Conservation (phyloP, 2,329 filamentous ascomycete species). For the Calycina marina region DNA sequence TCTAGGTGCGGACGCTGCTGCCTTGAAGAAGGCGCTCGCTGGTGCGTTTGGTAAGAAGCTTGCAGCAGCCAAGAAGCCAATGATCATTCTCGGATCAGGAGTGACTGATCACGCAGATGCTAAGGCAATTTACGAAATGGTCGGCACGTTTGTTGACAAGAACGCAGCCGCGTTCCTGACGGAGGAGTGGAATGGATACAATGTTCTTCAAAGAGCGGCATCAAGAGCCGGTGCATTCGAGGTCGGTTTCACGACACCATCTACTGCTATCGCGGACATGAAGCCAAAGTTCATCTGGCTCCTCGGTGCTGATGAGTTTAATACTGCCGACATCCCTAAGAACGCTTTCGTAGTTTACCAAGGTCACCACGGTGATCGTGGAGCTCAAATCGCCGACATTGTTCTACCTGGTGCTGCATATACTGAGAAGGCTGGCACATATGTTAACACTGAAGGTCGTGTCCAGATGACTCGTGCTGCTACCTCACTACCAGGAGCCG, state of each 20-base stretch:
- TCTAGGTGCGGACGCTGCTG: conserved; percentile 62
- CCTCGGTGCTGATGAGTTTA: conserved; percentile 85
- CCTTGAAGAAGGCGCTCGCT: conserved; percentile 72
- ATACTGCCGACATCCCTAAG: conserved; percentile 76
- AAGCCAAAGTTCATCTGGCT: conserved; percentile 95
- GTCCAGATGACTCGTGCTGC: conserved; percentile 88
- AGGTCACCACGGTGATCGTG: conserved; percentile 90
- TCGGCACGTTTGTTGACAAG: conserved; percentile 87
- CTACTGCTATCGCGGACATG: conserved; percentile 64
- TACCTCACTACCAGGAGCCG: conserved; percentile 74
- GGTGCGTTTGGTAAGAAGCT: conserved; percentile 91
- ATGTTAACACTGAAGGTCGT: conserved; percentile 94
- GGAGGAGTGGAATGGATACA: conserved; percentile 92
- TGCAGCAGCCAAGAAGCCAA: conserved; percentile 71
- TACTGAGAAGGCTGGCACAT: conserved; percentile 92
- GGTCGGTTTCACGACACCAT: conserved; percentile 84
- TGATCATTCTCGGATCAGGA: conserved; percentile 91
- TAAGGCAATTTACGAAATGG: conserved; percentile 82
- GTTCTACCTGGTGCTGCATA: conserved; percentile 90
- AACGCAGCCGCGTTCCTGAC: conserved; percentile 78
- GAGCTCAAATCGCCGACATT: conserved; percentile 84
- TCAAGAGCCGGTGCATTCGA: conserved; percentile 90
- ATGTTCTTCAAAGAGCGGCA: conserved; percentile 84
- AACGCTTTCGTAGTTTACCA: conserved; percentile 96
- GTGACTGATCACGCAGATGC: conserved; percentile 84